phyloP scores from a whole-genome alignment of 331 rosid genomes.

The Erythrophleum ivorense region DNA sequence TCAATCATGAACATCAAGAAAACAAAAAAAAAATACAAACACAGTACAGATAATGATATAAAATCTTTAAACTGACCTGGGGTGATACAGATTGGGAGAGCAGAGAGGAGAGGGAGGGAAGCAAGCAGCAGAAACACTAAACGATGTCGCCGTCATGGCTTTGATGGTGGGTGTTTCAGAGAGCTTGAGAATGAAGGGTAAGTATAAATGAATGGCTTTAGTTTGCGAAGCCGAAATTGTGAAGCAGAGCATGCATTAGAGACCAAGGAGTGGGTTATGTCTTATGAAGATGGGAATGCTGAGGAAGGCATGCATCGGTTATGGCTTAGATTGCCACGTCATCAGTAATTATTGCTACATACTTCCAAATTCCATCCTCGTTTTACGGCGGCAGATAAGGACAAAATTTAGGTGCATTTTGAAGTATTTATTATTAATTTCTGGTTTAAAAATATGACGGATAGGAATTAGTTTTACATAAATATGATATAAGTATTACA shows the following conservation, averaged over 20 bases:
- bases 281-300: not conserved
- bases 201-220: not conserved
- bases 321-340: not conserved
- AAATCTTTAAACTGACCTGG: not conserved
- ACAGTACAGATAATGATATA: not conserved
- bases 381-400: too few species aligned
- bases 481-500: too few species aligned
- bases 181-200: not conserved
- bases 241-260: not conserved
- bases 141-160: slow-evolving; percentile 4
- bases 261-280: not conserved
- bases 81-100: not conserved
- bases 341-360: not conserved
- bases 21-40: not conserved
- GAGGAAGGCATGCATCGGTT: not conserved
- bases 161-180: not conserved
- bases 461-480: too few species aligned
- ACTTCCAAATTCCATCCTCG: too few species aligned
- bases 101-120: not conserved
- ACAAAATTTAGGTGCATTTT: too few species aligned
- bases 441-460: too few species aligned
- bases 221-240: not conserved
- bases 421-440: too few species aligned
- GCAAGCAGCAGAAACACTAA: not conserved
- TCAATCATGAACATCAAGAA: not conserved